Evolutionary conservation across 306 rosid genomes (phyloP).

Genomic region (Quercus dentata): DNA sequence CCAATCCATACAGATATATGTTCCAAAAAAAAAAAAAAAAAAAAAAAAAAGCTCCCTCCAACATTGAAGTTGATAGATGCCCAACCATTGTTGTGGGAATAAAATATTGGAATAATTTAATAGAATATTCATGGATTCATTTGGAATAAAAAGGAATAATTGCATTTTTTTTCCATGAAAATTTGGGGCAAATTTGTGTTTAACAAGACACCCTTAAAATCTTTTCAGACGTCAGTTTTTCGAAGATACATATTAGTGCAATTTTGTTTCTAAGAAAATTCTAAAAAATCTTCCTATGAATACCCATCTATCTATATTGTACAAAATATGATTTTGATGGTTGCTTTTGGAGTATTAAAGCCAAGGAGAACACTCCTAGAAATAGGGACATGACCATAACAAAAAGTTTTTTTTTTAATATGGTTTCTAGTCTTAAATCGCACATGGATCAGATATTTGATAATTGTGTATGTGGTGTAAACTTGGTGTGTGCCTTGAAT

Average conservation of each 20-base stretch:
- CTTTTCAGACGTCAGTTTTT: no score
- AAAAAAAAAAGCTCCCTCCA: no score
- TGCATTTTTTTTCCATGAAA: neutral
- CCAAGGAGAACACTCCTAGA: neutral
- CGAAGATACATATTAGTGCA: neutral
- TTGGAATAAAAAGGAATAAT: neutral
- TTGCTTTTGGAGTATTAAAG: neutral
- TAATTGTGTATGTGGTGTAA: neutral
- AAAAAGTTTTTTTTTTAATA: no score
- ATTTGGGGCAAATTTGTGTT: no score
- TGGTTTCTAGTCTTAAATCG: neutral
- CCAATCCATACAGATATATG: neutral
- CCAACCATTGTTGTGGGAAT: neutral
- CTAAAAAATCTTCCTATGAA: neutral
- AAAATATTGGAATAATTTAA: neutral
- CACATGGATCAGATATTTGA: neutral
- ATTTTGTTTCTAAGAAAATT: neutral
- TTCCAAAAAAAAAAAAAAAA: neutral
- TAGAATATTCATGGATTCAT: neutral
- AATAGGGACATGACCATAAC: neutral
- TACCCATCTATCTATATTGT: neutral
- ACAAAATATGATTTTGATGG: neutral
- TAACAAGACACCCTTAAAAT: no score
- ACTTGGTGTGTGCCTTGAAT: neutral
- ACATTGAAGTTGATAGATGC: conserved; percentile 12